A percentile compares a stretch with the other conserved stretches of the same genome.
phyloP scores from a whole-genome alignment of 495 filamentous ascomycete species.

The Aspergillus heteromorphus region DNA sequence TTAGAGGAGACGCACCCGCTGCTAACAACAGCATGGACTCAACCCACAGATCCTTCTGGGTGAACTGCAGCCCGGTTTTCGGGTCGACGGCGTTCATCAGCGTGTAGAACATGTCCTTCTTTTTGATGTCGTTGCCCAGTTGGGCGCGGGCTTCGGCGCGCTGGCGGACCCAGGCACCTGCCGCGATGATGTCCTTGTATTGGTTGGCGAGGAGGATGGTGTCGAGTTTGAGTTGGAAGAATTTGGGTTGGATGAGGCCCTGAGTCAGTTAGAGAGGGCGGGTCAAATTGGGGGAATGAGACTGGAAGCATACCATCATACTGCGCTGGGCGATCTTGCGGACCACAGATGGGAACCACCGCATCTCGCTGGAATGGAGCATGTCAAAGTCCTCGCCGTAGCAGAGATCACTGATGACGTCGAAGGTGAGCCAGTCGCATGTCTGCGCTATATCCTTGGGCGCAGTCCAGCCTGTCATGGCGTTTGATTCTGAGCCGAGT shows the following conservation, averaged over 20 bases:
- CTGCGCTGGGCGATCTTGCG: slow-evolving; percentile 10
- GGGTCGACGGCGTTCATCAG: slow-evolving; percentile 55
- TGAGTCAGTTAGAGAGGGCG: background rate
- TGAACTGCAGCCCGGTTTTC: slow-evolving; percentile 53
- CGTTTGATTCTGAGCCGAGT: background rate
- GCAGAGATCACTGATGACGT: slow-evolving; percentile 22
- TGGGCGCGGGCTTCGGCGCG: slow-evolving; percentile 31
- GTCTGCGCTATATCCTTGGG: slow-evolving; percentile 8
- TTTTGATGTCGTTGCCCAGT: slow-evolving; percentile 30
- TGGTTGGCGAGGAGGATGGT: slow-evolving; percentile 12
- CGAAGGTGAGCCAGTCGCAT: slow-evolving; percentile 20
- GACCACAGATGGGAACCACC: slow-evolving; percentile 19
- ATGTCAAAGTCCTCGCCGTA: slow-evolving; percentile 20
- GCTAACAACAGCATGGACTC: slow-evolving; percentile 49
- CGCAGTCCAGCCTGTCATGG: background rate
- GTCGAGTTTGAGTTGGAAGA: slow-evolving; percentile 13
- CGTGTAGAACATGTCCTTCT: slow-evolving; percentile 55
- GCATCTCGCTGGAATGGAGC: slow-evolving; percentile 13
- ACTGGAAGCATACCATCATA: slow-evolving; percentile 8
- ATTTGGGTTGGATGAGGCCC: slow-evolving; percentile 13
- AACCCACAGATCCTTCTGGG: slow-evolving; percentile 51
- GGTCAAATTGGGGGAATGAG: background rate
- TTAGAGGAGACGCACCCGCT: slow-evolving; percentile 17
- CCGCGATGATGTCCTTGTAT: slow-evolving; percentile 18
- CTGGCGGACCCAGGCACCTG: slow-evolving; percentile 23